A percentile compares a stretch with the other conserved stretches of the same genome.
Evolutionary conservation across 2,329 filamentous ascomycete species (phyloP).

Genomic region (Pyricularia sp.): DNA sequence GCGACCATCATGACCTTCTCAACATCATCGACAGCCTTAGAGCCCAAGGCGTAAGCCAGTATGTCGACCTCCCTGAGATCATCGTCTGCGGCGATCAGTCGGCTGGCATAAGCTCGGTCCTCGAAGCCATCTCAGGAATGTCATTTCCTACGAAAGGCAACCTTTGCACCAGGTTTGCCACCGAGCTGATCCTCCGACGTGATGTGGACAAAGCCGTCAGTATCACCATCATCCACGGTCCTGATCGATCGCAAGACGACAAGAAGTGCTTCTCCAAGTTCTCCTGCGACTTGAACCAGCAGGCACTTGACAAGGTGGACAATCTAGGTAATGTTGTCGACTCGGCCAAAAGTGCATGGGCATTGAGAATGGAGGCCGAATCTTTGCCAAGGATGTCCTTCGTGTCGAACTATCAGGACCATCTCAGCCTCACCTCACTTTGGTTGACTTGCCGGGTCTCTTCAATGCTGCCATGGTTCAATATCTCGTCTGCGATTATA

Average conservation of each 20-base stretch:
- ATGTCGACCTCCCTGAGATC: conserved; percentile 33
- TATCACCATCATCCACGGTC: conserved; percentile 27
- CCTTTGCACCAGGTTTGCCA: conserved; percentile 54
- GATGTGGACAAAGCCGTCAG: conserved; percentile 21
- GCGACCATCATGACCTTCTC: conserved; percentile 20
- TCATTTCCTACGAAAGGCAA: conserved; percentile 49
- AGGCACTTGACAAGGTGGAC: conserved; percentile 8
- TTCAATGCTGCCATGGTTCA: conserved; percentile 37
- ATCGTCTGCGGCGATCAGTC: conserved; percentile 27
- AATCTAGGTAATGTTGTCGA: conserved; percentile 25
- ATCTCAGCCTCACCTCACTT: conserved; percentile 39
- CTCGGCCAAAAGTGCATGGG: conserved; percentile 39
- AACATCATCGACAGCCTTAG: conserved; percentile 28
- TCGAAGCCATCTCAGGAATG: conserved; percentile 55
- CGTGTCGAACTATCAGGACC: conserved; percentile 38
- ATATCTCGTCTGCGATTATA: conserved; percentile 43
- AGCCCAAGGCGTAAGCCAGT: conserved; percentile 23
- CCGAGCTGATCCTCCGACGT: conserved; percentile 49
- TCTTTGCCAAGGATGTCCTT: conserved; percentile 36
- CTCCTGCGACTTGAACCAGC: conserved; percentile 4
- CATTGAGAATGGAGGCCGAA: conserved; percentile 21
- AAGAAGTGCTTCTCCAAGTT: conserved; percentile 18
- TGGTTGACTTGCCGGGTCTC: conserved; percentile 51
- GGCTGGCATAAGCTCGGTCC: conserved; percentile 54
- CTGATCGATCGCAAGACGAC: conserved; percentile 16